Base-by-base conservation (phyloP, 257 asterid species). In the Forsythia viridissima region DNA sequence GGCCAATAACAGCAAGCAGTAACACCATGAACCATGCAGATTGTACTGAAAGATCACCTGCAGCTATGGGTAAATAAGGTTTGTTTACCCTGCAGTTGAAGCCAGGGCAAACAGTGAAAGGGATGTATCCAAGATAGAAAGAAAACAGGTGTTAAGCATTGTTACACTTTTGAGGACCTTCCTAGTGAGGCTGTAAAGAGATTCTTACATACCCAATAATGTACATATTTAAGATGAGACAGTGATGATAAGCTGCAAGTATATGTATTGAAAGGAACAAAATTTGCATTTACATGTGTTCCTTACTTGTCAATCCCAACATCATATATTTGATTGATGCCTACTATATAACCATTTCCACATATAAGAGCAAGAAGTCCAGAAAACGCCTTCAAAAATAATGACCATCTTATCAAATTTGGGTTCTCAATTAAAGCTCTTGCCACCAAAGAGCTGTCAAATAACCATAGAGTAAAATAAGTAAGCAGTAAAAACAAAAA, bases 251-350 rank as follows among this genome's bases (percentile, higher is more conserved):
- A 11, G 57, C 57, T 12, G 8, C 36, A n/a, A n/a, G 3, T 7
- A 18, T n/a, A 57, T 57, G 13, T 59, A 59, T 59, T 21, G 3
- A 21, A 63, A 21, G 69, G 39, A 63, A 24, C 18, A 8, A 63
- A 21, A 6, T 63, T 9, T 63, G 69, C 69, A 24, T 0, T 39
- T 30, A 5, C 24, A 11, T 4, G 70, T 61, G 70, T 76, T 67
- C 78, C 97, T 91, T 91, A 96, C 98, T 93, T 96, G 94, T 96
- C 99, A 80, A 96, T 95, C 38, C 97, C 99, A 75, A 96, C 93
- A 84, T 93, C 99, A 80, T 96, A 93, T 82, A 96, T 96, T 87
- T 96, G 99, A 84, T 96, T 96, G 83, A 96, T 88, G 81, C 99
- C 99, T 67, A 93, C 99, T 51, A 96, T 96, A 74, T 85, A 96